Evolutionary conservation across 2,329 filamentous ascomycete genomes (phyloP), one percentile per base, ranked within the genome.

Genomic region (Fusarium luffae): DNA sequence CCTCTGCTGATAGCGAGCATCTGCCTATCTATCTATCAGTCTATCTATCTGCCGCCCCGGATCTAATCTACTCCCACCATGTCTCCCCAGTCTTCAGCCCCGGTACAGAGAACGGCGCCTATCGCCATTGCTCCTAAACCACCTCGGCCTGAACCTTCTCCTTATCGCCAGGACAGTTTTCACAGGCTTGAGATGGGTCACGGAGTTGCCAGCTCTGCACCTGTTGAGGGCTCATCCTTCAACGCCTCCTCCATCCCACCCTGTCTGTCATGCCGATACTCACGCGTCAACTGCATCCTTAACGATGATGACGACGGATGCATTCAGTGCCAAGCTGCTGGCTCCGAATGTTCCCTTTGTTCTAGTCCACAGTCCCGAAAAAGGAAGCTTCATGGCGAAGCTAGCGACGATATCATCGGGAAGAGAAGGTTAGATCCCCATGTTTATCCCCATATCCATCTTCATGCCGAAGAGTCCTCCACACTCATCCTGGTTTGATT

Each of bases 361-460:
- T 89, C 91, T 71, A 93, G 91, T 78, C 92, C 92, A 25, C 89
- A 90, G 76, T 90, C 91, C 60, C 88, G 93, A 74, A 96, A 96
- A 84, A 87, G 93, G 77, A 95, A 94, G 83, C 82, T 93, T 68
- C 88, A 90, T 80, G 86, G 88, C 75, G 87, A 90, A 74, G 82
- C 84, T 64, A 82, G 84, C 76, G 87, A 89, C 69, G 88, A 90
- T 68, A 85, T 83, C 69, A 82, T 83, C 71, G 86, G 86, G 76
- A 92, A 92, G 81, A 87, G 90, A 85, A 91, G 90, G 91, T 93
- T 84, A 83, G 88, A 54, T 66, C 59, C 49, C 64, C 52, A 55
- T 65, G 55, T 66, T 47, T 57, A 59, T 66, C 57, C 44, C 52
- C 58, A 55, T 69, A 54, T 52, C 63, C 58, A 56, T 62, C 49